phyloP scores from a whole-genome alignment of 148 eudicot genomes.

The Amaranthus hypochondriacus region DNA sequence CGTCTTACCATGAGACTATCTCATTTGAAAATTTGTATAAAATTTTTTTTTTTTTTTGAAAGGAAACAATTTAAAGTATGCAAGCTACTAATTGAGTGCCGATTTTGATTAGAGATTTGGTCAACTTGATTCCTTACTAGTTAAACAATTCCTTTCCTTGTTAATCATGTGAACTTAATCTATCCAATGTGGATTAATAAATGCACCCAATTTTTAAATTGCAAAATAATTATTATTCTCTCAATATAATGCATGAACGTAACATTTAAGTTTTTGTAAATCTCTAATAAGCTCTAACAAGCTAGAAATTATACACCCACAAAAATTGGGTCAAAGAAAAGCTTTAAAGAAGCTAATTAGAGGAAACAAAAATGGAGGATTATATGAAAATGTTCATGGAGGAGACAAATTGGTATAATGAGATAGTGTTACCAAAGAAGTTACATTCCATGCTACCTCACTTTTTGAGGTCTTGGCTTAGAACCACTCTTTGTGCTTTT shows the following conservation, averaged over 20 bases:
- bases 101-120: not conserved
- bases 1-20: too few relatives aligned
- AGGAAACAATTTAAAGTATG: too few relatives aligned
- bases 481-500: conserved; percentile 4
- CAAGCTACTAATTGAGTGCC: conserved; percentile 9
- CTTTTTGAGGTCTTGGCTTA: conserved; percentile 13
- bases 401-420: conserved; percentile 8
- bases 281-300: not conserved
- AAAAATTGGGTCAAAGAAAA: too few relatives aligned
- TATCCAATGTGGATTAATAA: not conserved
- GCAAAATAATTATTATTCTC: not conserved
- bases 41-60: too few relatives aligned
- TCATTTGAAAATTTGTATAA: too few relatives aligned
- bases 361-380: not conserved
- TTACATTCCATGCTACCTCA: conserved; percentile 4
- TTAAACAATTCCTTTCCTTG: not conserved
- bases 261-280: not conserved
- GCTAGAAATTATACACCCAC: too few relatives aligned
- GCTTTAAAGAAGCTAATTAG: not conserved
- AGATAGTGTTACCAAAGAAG: not conserved
- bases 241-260: not conserved
- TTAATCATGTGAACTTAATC: not conserved
- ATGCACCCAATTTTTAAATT: not conserved
- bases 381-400: not conserved
- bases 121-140: not conserved